Conservation (phyloP, 2,329 filamentous ascomycete genomes). For the Chaetomiaceae sp. region DNA sequence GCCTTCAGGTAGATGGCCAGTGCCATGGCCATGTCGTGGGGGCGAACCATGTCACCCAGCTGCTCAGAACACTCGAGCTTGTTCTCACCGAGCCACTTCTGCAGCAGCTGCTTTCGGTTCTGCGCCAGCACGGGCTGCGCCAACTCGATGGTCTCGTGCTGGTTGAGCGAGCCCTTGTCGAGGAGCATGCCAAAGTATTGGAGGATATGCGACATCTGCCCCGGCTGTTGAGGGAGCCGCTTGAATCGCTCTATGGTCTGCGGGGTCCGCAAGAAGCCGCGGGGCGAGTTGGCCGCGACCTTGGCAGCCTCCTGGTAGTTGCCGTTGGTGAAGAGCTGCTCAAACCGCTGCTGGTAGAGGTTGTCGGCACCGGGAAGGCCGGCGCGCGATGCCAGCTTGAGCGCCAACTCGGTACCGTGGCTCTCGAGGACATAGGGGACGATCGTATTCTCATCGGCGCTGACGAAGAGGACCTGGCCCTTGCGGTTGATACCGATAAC, state of each 20-base stretch:
- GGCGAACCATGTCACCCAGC: slow-evolving; percentile 86
- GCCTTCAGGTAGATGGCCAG: slow-evolving; percentile 86
- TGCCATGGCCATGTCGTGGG: slow-evolving; percentile 83
- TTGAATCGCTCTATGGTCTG: slow-evolving; percentile 98
- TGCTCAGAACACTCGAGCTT: slow-evolving; percentile 96
- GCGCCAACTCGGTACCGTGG: slow-evolving; percentile 87
- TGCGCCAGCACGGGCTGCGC: slow-evolving; percentile 89
- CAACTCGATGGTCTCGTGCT: slow-evolving; percentile 89
- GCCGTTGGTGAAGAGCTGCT: slow-evolving; percentile 73
- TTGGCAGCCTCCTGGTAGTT: slow-evolving; percentile 88
- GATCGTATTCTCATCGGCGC: slow-evolving; percentile 84
- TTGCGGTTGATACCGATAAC: slow-evolving; percentile 96
- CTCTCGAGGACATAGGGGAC: slow-evolving; percentile 96
- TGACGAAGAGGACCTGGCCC: slow-evolving; percentile 92
- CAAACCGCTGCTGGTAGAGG: slow-evolving; percentile 88
- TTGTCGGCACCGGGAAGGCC: slow-evolving; percentile 91
- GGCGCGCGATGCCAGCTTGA: slow-evolving; percentile 92
- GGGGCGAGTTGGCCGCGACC: slow-evolving; percentile 92
- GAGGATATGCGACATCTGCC: slow-evolving; percentile 87
- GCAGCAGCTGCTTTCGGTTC: slow-evolving; percentile 89
- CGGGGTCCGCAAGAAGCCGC: slow-evolving; percentile 88
- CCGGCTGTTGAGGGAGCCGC: slow-evolving; percentile 70
- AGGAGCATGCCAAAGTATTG: slow-evolving; percentile 98
- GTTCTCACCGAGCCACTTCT: slow-evolving; percentile 96
- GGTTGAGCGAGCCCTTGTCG: slow-evolving; percentile 90